phyloP scores from a whole-genome alignment of 352 stramenopile genomes.

The Phytopythium delawarense region DNA sequence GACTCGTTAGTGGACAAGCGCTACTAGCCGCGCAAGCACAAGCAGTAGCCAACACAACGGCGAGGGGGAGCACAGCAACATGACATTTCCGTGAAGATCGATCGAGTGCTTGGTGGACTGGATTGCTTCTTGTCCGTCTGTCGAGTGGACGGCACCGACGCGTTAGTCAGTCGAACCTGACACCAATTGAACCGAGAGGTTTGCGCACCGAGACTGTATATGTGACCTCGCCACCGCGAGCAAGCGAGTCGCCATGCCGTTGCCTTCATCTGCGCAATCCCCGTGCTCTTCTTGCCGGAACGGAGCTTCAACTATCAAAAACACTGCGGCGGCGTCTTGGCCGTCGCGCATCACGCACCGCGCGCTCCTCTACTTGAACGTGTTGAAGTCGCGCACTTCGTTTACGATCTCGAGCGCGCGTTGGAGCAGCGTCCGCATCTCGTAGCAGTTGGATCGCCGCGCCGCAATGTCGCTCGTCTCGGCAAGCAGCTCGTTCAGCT shows the following conservation, averaged over 20 bases:
- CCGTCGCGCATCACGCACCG: background rate
- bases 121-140: background rate
- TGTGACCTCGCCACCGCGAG: background rate
- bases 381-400: slow-evolving; percentile 98
- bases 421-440: slow-evolving; percentile 96
- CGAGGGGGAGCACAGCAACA: background rate
- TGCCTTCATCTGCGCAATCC: background rate
- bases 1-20: background rate
- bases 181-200: background rate
- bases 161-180: background rate
- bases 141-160: background rate
- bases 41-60: background rate
- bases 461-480: slow-evolving; percentile 94
- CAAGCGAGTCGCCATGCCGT: background rate
- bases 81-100: slow-evolving; percentile 2
- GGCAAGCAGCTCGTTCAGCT: slow-evolving; percentile 94
- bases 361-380: slow-evolving; percentile 81
- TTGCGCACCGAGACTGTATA: background rate
- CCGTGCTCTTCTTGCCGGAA: slow-evolving; percentile 3
- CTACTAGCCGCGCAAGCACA: background rate
- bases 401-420: slow-evolving; percentile 98
- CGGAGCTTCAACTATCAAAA: slow-evolving; percentile 6
- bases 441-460: slow-evolving; percentile 92
- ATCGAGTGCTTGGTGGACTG: background rate
- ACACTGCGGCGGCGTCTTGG: background rate